Conservation (phyloP, 2,329 filamentous ascomycete species). For the Penicillium oxalicum region DNA sequence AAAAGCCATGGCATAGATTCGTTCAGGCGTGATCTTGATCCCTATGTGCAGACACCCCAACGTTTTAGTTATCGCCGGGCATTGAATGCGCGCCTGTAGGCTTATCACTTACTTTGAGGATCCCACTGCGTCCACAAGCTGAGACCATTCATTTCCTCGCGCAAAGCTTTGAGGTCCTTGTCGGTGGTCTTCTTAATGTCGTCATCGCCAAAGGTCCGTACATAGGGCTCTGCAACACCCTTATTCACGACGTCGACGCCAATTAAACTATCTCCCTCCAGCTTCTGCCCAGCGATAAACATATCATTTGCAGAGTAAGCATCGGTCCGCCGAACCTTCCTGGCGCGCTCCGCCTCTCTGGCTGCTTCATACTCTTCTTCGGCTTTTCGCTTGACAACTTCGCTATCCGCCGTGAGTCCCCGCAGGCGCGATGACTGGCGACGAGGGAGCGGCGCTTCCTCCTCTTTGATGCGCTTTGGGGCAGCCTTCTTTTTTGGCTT, state of each 20-base stretch:
- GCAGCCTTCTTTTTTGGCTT: slow-evolving; percentile 45
- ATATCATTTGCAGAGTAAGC: slow-evolving; percentile 70
- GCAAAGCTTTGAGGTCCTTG: slow-evolving; percentile 64
- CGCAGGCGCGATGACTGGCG: slow-evolving; percentile 57
- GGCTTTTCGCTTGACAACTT: slow-evolving; percentile 62
- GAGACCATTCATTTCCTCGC: slow-evolving; percentile 70
- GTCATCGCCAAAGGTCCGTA: slow-evolving; percentile 78
- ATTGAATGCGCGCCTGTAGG: neutral
- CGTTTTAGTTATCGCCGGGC: neutral
- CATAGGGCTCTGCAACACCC: slow-evolving; percentile 68
- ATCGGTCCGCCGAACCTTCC: slow-evolving; percentile 59
- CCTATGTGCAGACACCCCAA: slow-evolving; percentile 44
- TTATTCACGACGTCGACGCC: slow-evolving; percentile 53
- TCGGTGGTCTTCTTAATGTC: slow-evolving; percentile 75
- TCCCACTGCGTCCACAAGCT: slow-evolving; percentile 77
- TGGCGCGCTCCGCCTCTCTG: slow-evolving; percentile 54
- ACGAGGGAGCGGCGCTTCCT: slow-evolving; percentile 50
- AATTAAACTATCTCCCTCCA: slow-evolving; percentile 60
- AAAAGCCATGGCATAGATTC: slow-evolving; percentile 80
- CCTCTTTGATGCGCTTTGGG: slow-evolving; percentile 58
- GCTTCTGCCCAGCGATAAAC: slow-evolving; percentile 70
- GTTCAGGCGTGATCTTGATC: slow-evolving; percentile 84
- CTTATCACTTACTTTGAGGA: slow-evolving; percentile 59
- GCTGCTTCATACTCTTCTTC: slow-evolving; percentile 57
- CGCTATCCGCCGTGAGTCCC: slow-evolving; percentile 60